A percentile compares a stretch with the other conserved stretches of the same genome.
Evolutionary conservation across 208 protist species (phyloP).

Genomic region (Naegleria gruberi): DNA sequence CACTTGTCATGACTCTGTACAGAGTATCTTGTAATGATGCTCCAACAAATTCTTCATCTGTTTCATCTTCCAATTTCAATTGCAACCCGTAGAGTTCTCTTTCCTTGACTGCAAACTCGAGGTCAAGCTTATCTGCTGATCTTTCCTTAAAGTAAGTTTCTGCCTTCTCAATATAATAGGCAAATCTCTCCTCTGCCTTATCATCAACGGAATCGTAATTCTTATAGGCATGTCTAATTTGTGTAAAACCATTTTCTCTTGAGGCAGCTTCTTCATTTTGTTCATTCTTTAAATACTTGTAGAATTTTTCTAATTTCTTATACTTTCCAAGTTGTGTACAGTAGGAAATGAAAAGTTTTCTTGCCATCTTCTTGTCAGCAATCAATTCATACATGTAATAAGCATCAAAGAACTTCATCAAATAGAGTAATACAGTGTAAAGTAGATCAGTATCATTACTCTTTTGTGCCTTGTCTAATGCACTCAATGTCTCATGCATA

Average conservation of each 20-base stretch:
- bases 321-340: background rate
- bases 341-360: slow-evolving; percentile 15
- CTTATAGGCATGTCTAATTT: slow-evolving; percentile 8
- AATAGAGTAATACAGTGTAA: background rate
- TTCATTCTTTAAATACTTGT: background rate
- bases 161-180: background rate
- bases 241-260: background rate
- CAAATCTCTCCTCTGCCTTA: background rate
- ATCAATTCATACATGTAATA: slow-evolving; percentile 14
- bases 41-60: background rate
- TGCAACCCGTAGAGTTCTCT: background rate
- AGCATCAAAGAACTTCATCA: background rate
- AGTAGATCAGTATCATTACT: slow-evolving; percentile 31
- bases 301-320: background rate
- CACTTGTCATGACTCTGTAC: background rate
- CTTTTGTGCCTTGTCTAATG: slow-evolving; percentile 35
- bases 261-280: background rate
- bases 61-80: slow-evolving; percentile 13
- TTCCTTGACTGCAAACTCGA: background rate
- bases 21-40: slow-evolving; percentile 16
- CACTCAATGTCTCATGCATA: slow-evolving; percentile 25
- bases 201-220: background rate
- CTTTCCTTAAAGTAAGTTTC: background rate
- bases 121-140: background rate
- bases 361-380: slow-evolving; percentile 3